Conservation (phyloP, 352 stramenopile species). For the Phytophthora tentaculata region DNA sequence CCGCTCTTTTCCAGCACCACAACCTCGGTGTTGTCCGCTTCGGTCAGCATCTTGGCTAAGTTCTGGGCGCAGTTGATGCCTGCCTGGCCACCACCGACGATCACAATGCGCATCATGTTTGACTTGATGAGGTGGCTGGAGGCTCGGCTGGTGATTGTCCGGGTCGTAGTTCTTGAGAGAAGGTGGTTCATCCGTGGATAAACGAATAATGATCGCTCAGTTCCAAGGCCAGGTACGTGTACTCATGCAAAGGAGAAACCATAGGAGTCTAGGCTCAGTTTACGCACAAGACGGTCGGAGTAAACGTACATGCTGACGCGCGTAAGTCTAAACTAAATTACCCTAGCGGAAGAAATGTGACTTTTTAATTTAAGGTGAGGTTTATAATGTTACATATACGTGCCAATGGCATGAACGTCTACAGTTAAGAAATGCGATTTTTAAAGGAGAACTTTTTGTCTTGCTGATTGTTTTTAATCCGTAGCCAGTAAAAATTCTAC, state of each 20-base stretch:
- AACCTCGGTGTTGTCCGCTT: constrained; percentile 51
- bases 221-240: background rate
- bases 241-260: constrained; percentile 8
- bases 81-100: constrained; percentile 61
- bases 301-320: constrained; percentile 12
- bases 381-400: no score
- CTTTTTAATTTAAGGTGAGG: no score
- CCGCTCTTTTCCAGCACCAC: constrained; percentile 64
- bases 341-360: no score
- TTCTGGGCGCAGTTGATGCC: constrained; percentile 50
- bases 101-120: constrained; percentile 52
- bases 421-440: no score
- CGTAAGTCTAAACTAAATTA: no score
- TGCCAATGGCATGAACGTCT: no score
- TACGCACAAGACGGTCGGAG: constrained; percentile 10
- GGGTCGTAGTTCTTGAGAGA: constrained; percentile 17
- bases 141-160: constrained; percentile 10
- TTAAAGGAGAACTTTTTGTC: no score
- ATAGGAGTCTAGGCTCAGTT: constrained; percentile 4
- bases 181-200: constrained; percentile 21
- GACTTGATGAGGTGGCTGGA: constrained; percentile 13
- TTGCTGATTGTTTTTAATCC: no score
- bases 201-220: constrained; percentile 19
- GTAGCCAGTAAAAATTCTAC: no score
- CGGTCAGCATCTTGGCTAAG: constrained; percentile 44